Evolutionary conservation across 805 yeast species (phyloP).

Genomic region (Sugiyamaella smithiae): DNA sequence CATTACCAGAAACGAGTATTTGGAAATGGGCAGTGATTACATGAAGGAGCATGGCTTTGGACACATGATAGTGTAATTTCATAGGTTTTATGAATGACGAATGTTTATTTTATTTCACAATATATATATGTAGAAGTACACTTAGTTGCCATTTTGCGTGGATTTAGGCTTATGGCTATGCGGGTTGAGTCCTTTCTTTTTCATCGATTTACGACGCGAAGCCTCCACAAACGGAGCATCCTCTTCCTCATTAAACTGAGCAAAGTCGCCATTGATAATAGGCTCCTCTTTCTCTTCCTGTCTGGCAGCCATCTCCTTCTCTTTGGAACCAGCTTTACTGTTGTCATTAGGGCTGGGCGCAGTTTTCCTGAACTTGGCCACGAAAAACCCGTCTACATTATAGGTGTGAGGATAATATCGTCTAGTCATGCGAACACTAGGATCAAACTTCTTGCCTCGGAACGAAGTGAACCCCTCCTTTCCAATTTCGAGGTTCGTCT

Average conservation of each 20-base stretch:
- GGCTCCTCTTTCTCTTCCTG: conserved; percentile 70
- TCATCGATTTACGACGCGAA: conserved; percentile 39
- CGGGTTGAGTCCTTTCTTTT: conserved; percentile 35
- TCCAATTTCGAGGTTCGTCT: conserved; percentile 89
- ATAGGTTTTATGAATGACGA: not conserved
- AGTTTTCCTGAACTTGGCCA: conserved; percentile 91
- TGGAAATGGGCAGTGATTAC: conserved; percentile 86
- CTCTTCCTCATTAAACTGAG: conserved; percentile 71
- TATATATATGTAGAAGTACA: not conserved
- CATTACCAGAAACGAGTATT: conserved; percentile 70
- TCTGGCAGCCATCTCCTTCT: conserved; percentile 78
- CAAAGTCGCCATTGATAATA: conserved; percentile 81
- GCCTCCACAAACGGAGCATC: conserved; percentile 71
- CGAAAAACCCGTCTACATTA: conserved; percentile 97
- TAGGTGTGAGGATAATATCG: conserved; percentile 98
- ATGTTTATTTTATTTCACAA: too few relatives aligned
- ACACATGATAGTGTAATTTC: conserved; percentile 35
- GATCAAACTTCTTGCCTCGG: conserved; percentile 88
- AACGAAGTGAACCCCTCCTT: conserved; percentile 91
- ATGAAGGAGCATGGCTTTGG: conserved; percentile 84
- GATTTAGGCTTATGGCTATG: conserved; percentile 15
- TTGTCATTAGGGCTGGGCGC: conserved; percentile 83
- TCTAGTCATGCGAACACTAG: conserved; percentile 74
- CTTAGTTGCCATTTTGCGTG: not conserved
- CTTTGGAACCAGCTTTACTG: conserved; percentile 83